Evolutionary conservation across 495 filamentous ascomycete genomes (phyloP), one percentile per base, ranked within the genome.

Genomic region (Podospora tetraspora): DNA sequence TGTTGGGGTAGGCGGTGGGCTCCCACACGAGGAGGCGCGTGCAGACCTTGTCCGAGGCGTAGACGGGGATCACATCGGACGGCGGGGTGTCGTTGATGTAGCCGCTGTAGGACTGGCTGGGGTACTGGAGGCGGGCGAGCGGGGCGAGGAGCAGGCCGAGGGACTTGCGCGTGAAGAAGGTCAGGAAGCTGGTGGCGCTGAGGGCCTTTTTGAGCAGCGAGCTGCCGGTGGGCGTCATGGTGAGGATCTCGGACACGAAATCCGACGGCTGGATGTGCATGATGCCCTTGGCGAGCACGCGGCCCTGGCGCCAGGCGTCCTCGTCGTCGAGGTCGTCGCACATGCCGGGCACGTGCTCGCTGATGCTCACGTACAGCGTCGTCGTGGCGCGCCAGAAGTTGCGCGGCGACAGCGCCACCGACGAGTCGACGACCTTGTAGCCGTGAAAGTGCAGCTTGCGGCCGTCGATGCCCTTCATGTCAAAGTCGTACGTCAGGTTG

Each of bases 361-460:
- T 81, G 69, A 84, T 74, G 11, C 81, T 86, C 59, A 87, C 83
- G 66, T 90, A 88, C 13, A 91, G 81, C 1, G 87, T 89, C 22
- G 85, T 87, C 10, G 88, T 88, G 10, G 87, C 85, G 66, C 80
- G 79, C 89, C 89, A 91, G 63, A 87, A 85, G 57, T 81, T 77
- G 9, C 74, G 65, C 12, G 82, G 76, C 1, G 82, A 83, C 65
- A 90, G 78, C 1, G 87, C 83, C 32, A 87, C 83, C 0, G 78
- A 84, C 6, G 86, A 84, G 74, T 89, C 83, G 34, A 92, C 81
- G 6, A 87, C 77, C 76, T 91, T 90, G 73, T 84, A 85, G 10
- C 87, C 89, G 66, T 87, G 79, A 64, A 91, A 85, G 69, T 85
- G 82, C 56, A 86, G 81, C 52, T 77, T 76, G 57, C 76, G 72